A percentile compares a stretch with the other conserved stretches of the same genome.
phyloP scores from a whole-genome alignment of 768 basidiomycete species.

The Chalciporus pseudorubinellus region DNA sequence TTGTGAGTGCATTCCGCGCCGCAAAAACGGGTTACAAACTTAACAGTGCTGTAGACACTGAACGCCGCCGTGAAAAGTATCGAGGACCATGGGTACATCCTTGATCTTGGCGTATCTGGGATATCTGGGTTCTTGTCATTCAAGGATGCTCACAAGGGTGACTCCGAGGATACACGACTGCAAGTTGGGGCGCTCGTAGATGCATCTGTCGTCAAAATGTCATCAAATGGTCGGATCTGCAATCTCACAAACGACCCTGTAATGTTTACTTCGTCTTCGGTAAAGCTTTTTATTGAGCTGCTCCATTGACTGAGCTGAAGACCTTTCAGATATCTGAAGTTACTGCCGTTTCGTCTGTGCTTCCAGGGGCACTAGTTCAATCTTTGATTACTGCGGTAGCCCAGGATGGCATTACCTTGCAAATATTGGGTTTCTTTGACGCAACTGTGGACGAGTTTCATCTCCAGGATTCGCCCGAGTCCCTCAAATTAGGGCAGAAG shows the following conservation, averaged over 20 bases:
- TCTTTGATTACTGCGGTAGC: slow-evolving; percentile 75
- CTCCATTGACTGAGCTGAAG: slow-evolving; percentile 2
- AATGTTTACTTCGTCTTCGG: slow-evolving; percentile 51
- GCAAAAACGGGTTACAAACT: slow-evolving; percentile 3
- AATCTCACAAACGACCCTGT: slow-evolving; percentile 57
- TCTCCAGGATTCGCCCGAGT: slow-evolving; percentile 44
- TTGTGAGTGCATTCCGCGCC: slow-evolving; percentile 50
- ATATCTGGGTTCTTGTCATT: slow-evolving; percentile 83
- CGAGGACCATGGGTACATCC: slow-evolving; percentile 93
- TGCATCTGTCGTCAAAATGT: slow-evolving; percentile 61
- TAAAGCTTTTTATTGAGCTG: slow-evolving; percentile 34
- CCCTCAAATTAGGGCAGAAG: slow-evolving; percentile 66
- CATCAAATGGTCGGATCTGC: slow-evolving; percentile 78
- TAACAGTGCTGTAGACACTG: slow-evolving; percentile 50
- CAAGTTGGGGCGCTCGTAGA: slow-evolving; percentile 67
- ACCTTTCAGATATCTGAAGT: slow-evolving; percentile 66
- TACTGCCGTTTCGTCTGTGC: slow-evolving; percentile 71
- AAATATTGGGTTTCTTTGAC: slow-evolving; percentile 88
- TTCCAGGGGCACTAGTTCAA: slow-evolving; percentile 84
- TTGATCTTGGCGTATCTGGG: slow-evolving; percentile 80
- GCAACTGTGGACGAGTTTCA: slow-evolving; percentile 87
- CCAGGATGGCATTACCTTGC: slow-evolving; percentile 76
- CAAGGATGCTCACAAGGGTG: slow-evolving; percentile 55
- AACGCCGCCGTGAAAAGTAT: slow-evolving; percentile 75
- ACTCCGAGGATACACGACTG: slow-evolving; percentile 36